A percentile compares a stretch with the other conserved stretches of the same genome.
These are phyloP conservation scores for Pneumocystis wakefieldiae DNA, from an alignment of 1,139 yeast species.

Conservation along the genomic window DNA sequence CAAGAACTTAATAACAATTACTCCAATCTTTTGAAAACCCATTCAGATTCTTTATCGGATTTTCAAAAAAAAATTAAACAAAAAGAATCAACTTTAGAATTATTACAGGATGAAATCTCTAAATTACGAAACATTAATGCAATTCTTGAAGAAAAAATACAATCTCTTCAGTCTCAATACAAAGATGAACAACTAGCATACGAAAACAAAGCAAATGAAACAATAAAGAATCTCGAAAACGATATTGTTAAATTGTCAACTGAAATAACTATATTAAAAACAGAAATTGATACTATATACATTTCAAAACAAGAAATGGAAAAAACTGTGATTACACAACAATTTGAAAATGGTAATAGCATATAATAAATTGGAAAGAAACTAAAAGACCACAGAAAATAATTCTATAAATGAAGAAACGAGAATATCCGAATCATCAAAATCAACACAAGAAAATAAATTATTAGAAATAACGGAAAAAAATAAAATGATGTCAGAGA, in stretches of 20 bases:
- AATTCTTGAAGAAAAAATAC: neutral
- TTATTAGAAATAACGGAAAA: neutral
- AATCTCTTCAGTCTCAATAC: neutral
- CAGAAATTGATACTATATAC: slow-evolving; percentile 4
- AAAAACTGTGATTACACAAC: neutral
- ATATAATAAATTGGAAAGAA: neutral
- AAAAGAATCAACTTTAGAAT: neutral
- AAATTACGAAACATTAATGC: neutral
- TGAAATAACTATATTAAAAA: slow-evolving; percentile 5
- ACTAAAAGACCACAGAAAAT: neutral
- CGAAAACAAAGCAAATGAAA: slow-evolving; percentile 4
- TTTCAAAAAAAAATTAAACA: neutral
- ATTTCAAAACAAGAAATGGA: slow-evolving; percentile 4
- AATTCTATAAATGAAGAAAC: neutral
- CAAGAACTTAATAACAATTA: neutral
- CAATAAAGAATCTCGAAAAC: slow-evolving; percentile 2
- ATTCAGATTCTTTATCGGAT: neutral
- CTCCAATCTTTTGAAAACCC: neutral
- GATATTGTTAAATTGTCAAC: slow-evolving; percentile 2
- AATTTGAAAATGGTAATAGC: neutral
- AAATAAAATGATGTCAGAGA: neutral
- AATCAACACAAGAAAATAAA: neutral
- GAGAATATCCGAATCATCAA: neutral
- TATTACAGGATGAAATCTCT: neutral
- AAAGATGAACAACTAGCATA: neutral